Evolutionary conservation across 129 eudicot species (phyloP), one percentile per base, ranked within the genome.

Genomic region (Logfia minima): DNA sequence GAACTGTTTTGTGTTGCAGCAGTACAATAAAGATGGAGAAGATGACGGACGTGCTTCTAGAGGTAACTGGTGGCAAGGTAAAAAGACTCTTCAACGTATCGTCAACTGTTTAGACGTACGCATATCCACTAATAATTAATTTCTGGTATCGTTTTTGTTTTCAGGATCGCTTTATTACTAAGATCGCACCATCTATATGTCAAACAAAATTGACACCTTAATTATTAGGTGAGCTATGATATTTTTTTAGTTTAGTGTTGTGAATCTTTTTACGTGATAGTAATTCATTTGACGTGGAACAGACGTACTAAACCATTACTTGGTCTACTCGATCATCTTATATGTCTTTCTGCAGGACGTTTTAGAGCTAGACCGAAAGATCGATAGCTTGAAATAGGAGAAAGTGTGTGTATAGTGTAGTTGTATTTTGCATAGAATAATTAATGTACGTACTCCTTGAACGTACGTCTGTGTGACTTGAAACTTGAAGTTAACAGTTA

Each of bases 11-110:
- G n/a, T 55, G 8, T 24, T 74, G 79, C 70, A 74, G 41, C 75
- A 86, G 87, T 78, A 77, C 73, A 77, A 79, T 21, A 90, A 92
- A 72, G 89, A 87, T 56, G 83, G 80, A 48, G 96, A 93, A 78
- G 98, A 88, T 45, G 96, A 93, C 26, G 92, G 86, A 65, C 80
- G 83, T 80, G 98, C 94, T 80, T 83, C 98, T 5, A 78, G 94
- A 83, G 98, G 98, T 73, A 92, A 90, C 56, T 93, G 96, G 96
- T 93, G 96, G 98, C 91, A 86, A 79, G 98, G 98, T 90, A 80
- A 34, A 34, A 78, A 52, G 6, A 35, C 22, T 7, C 16, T 37
- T 29, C 2, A 16, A 41, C 1, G 18, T 14, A 66, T 17, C 11
- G 5, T 34, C 37, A 34, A 34, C 6, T 34, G 29, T 35, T 31